Evolutionary conservation across 768 basidiomycete genomes (phyloP).

Genomic region (Suillus placidus): DNA sequence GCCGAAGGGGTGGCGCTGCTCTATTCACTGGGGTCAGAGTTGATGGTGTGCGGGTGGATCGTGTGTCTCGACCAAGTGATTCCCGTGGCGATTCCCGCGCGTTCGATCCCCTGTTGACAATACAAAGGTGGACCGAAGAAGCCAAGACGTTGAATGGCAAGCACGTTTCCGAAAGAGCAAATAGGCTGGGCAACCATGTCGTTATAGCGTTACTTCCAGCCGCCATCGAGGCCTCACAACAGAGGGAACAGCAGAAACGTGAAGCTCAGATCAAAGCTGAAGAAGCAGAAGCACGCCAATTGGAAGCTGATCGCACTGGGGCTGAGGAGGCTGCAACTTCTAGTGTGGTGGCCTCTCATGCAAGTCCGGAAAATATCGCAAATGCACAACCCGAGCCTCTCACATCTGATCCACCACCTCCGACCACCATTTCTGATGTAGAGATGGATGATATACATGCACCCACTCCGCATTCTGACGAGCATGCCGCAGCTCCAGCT

Average conservation of each 20-base stretch:
- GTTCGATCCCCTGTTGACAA: constrained; percentile 78
- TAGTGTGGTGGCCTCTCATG: not conserved
- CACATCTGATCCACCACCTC: constrained; percentile 11
- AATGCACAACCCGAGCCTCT: constrained; percentile 12
- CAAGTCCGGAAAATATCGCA: constrained; percentile 5
- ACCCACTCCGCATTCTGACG: constrained; percentile 24
- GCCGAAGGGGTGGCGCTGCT: constrained; percentile 51
- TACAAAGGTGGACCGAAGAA: constrained; percentile 90
- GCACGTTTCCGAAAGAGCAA: constrained; percentile 66
- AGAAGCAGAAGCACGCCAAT: constrained; percentile 44
- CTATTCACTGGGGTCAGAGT: constrained; percentile 48
- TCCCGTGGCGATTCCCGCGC: constrained; percentile 47
- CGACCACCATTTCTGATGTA: constrained; percentile 42
- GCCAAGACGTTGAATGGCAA: constrained; percentile 79
- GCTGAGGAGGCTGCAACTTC: constrained; percentile 35
- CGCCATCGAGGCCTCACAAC: constrained; percentile 65
- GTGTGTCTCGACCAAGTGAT: constrained; percentile 48
- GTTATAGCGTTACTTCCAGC: constrained; percentile 76
- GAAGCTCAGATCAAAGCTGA: constrained; percentile 60
- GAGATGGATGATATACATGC: constrained; percentile 50
- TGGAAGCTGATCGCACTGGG: constrained; percentile 36
- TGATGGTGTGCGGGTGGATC: constrained; percentile 56
- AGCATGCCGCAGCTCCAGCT: constrained; percentile 26
- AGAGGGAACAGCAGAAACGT: constrained; percentile 39
- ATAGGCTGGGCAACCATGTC: constrained; percentile 71